Evolutionary conservation across 2,329 filamentous ascomycete genomes (phyloP).

Genomic region (Trichoderma aggressivum): DNA sequence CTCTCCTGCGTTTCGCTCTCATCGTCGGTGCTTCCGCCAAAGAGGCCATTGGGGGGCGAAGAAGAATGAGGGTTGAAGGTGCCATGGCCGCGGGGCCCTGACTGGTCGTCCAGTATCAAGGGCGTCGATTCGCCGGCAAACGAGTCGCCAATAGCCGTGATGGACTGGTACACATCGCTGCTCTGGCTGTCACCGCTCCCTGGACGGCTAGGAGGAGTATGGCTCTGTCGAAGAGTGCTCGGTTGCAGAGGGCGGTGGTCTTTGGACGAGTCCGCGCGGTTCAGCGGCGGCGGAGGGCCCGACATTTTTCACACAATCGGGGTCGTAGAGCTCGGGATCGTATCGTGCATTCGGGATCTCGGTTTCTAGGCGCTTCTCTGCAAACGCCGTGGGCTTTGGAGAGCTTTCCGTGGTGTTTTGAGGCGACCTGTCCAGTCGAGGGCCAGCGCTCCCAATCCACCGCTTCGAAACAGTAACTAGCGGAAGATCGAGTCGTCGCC

Average conservation of each 20-base stretch:
- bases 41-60: slow-evolving; percentile 41
- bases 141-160: slow-evolving; percentile 15
- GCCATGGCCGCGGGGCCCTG: slow-evolving; percentile 64
- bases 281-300: slow-evolving; percentile 27
- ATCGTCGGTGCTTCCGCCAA: slow-evolving; percentile 28
- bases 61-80: slow-evolving; percentile 69
- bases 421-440: neutral
- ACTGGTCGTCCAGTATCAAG: slow-evolving; percentile 43
- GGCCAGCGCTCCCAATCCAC: neutral
- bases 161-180: slow-evolving; percentile 17
- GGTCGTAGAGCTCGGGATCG: neutral
- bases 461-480: neutral
- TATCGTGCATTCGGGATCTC: slow-evolving; percentile 3
- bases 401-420: neutral
- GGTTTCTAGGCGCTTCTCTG: neutral
- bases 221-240: slow-evolving; percentile 46
- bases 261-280: slow-evolving; percentile 30
- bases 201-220: slow-evolving; percentile 32
- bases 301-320: slow-evolving; percentile 20
- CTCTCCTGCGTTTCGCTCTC: slow-evolving; percentile 33
- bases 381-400: neutral
- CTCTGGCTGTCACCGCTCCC: slow-evolving; percentile 22
- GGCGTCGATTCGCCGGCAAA: slow-evolving; percentile 49
- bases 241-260: slow-evolving; percentile 43
- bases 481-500: neutral